Base-by-base conservation (phyloP, 2,329 filamentous ascomycete species). In the Colletotrichum sp. region DNA sequence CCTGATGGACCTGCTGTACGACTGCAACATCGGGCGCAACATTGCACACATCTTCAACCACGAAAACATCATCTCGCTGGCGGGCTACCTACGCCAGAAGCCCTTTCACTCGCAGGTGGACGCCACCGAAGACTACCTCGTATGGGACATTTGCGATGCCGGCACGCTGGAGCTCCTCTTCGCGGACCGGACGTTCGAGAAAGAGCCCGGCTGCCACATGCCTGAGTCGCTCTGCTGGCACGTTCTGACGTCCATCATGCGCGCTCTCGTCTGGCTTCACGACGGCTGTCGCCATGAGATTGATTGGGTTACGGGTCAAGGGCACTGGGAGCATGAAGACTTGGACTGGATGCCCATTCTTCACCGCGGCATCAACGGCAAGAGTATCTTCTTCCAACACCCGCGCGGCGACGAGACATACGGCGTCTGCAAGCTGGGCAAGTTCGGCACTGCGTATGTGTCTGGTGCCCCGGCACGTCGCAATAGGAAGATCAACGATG, bases 211-310 rank as follows among this genome's bases (percentile, higher is more conserved):
- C 6, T 81, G 80, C 15, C 89, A 88, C 77, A 80, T 90, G 15
- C 89, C 89, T 0, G 90, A 92, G 78, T 84, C 85, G 4, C 82
- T 92, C 15, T 89, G 89, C 77, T 92, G 90, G 90, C 90, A 92
- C 78, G 89, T 92, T 10, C 83, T 89, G 15, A 80, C 84, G 13
- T 88, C 86, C 9, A 80, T 91, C 63, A 81, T 88, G 16, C 84
- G 84, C n/a, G 89, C 89, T 4, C 83, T 91, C 52, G 81, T 87
- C 34, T 91, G 88, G 84, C 81, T 92, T 24, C 90, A 92, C 79
- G 86, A 90, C 60, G 90, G 90, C 18, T 81, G 83, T 69, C 80
- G 81, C 6, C 78, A 83, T 15, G 77, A 79, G 32, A 75, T 76
- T 24, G 68, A 81, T 49, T 64, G 69, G 49, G 34, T 74, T 4